These are phyloP conservation scores for Lasiosphaeria miniovina DNA, from an alignment of 495 filamentous ascomycete genomes.

Conservation along the genomic window DNA sequence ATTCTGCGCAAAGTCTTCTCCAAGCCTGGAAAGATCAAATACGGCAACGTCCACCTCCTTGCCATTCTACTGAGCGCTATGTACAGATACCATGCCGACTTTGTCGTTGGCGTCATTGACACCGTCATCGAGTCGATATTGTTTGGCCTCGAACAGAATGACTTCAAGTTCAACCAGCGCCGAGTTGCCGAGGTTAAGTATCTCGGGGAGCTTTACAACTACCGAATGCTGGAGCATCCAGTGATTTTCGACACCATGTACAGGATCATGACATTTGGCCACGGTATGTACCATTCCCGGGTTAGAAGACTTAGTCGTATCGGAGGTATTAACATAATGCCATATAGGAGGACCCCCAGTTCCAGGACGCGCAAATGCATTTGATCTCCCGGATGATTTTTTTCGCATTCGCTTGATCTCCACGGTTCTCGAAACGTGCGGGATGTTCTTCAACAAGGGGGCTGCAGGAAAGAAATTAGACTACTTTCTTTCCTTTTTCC, in stretches of 20 bases:
- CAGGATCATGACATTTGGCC: constrained; percentile 87
- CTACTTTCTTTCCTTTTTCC: constrained; percentile 96
- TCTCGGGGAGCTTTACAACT: constrained; percentile 95
- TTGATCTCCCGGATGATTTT: constrained; percentile 92
- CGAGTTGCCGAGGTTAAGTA: constrained; percentile 96
- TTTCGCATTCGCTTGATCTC: constrained; percentile 91
- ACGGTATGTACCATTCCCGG: constrained; percentile 49
- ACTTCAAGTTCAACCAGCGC: constrained; percentile 97
- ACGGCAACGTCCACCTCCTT: constrained; percentile 92
- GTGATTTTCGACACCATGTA: constrained; percentile 96
- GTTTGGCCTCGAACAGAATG: constrained; percentile 87
- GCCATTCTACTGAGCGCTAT: constrained; percentile 86
- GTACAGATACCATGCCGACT: constrained; percentile 87
- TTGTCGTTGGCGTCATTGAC: constrained; percentile 84
- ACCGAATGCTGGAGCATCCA: constrained; percentile 92
- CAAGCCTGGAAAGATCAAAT: constrained; percentile 95
- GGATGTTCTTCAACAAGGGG: constrained; percentile 92
- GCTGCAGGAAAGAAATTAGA: constrained; percentile 94
- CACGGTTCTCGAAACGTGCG: constrained; percentile 89
- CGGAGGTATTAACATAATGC: constrained; percentile 12
- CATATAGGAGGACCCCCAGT: constrained; percentile 73
- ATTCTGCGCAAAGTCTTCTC: constrained; percentile 90
- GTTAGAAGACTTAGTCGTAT: background rate
- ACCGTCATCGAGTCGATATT: constrained; percentile 85
- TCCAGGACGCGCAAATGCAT: constrained; percentile 65